Conservation (phyloP, 1,284 basidiomycete genomes). For the Pholiota adiposa region DNA sequence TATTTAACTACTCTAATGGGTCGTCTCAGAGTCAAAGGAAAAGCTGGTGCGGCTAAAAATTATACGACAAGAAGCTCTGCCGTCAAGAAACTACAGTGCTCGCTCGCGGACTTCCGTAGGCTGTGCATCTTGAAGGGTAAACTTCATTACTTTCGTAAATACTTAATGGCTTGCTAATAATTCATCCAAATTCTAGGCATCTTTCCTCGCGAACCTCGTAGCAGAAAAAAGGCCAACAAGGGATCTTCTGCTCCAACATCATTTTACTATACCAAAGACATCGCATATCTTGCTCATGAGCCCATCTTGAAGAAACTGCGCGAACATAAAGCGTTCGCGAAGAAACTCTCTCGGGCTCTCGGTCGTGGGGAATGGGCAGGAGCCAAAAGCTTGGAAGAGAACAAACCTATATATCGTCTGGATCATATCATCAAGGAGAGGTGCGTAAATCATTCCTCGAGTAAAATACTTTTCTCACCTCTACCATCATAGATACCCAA, state of each 20-base stretch:
- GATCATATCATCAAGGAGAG: constrained; percentile 99
- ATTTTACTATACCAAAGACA: constrained; percentile 99
- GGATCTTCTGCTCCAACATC: constrained; percentile 96
- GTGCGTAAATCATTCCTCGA: constrained; percentile 40
- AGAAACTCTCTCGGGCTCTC: constrained; percentile 93
- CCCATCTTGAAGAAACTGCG: constrained; percentile 94
- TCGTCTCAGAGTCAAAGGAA: constrained; percentile 88
- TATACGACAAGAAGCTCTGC: constrained; percentile 92
- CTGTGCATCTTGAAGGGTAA: constrained; percentile 97
- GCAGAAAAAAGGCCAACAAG: constrained; percentile 95
- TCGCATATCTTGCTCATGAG: constrained; percentile 97
- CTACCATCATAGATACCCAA: constrained; percentile 80
- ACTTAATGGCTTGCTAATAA: constrained; percentile 4
- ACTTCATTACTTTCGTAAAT: constrained; percentile 20
- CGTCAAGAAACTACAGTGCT: constrained; percentile 93
- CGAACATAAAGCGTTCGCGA: constrained; percentile 98
- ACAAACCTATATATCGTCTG: constrained; percentile 85
- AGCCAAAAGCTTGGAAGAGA: constrained; percentile 93
- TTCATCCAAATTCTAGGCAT: constrained; percentile 66
- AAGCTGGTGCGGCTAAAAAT: constrained; percentile 93
- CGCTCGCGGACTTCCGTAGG: constrained; percentile 95
- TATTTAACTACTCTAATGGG: constrained; percentile 63
- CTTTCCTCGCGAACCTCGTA: constrained; percentile 94
- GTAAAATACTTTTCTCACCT: constrained; percentile 14
- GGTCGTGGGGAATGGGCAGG: constrained; percentile 95